A percentile compares a stretch with the other conserved stretches of the same genome.
Conservation (phyloP, 202 grass and related monocot genomes). For the Setaria viridis region DNA sequence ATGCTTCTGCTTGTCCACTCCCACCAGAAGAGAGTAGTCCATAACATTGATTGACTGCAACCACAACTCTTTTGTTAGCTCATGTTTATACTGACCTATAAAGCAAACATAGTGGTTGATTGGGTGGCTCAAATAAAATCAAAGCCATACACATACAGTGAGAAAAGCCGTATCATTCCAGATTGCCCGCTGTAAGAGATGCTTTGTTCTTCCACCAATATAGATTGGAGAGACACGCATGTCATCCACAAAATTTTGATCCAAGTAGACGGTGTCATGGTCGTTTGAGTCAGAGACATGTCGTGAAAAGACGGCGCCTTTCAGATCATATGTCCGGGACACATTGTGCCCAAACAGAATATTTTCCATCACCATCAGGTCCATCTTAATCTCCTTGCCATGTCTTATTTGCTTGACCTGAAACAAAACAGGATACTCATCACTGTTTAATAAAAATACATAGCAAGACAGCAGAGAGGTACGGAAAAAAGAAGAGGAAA, state of each 20-base stretch:
- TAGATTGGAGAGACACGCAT: conserved; percentile 70
- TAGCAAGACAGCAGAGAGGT: background rate
- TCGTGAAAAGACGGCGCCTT: conserved; percentile 71
- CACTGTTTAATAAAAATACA: conserved; percentile 16
- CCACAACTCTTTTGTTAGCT: conserved; percentile 5
- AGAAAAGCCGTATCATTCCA: conserved; percentile 82
- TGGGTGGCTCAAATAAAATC: background rate
- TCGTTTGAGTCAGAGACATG: conserved; percentile 52
- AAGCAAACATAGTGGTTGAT: background rate
- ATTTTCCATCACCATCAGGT: conserved; percentile 98
- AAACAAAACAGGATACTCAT: background rate
- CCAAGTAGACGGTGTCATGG: conserved; percentile 56
- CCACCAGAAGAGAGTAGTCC: conserved; percentile 72
- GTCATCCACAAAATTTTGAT: conserved; percentile 75
- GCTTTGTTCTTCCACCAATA: conserved; percentile 61
- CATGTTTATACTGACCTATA: background rate
- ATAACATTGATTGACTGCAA: conserved; percentile 75
- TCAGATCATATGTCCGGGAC: conserved; percentile 76
- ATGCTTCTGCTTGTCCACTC: conserved; percentile 56
- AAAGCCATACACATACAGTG: conserved; percentile 53
- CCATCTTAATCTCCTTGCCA: conserved; percentile 80
- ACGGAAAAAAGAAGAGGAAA: too few species aligned
- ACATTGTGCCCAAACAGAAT: conserved; percentile 75
- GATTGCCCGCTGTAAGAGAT: conserved; percentile 69
- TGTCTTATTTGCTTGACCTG: conserved; percentile 73